Conservation (phyloP, 352 stramenopile species). For the Phytophthora agathidicida region DNA sequence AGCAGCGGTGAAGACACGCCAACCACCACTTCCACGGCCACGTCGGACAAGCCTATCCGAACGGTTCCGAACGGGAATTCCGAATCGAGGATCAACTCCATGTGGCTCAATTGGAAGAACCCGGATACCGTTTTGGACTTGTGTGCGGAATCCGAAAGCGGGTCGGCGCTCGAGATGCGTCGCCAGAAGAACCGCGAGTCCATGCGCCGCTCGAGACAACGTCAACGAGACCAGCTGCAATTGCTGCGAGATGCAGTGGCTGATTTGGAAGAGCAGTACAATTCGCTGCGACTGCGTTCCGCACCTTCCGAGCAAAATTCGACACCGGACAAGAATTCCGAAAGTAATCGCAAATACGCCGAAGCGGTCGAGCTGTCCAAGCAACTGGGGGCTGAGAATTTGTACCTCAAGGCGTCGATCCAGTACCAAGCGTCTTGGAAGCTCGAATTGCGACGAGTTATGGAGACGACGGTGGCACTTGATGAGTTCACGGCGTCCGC, state of each 20-base stretch:
- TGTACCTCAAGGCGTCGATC: slow-evolving; percentile 52
- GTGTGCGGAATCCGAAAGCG: slow-evolving; percentile 35
- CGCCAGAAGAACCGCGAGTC: slow-evolving; percentile 63
- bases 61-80: background rate
- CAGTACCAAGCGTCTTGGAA: slow-evolving; percentile 57
- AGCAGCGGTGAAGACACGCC: slow-evolving; percentile 38
- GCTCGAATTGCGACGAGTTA: slow-evolving; percentile 48
- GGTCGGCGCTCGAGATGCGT: slow-evolving; percentile 42
- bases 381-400: slow-evolving; percentile 58
- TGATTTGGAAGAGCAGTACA: slow-evolving; percentile 52
- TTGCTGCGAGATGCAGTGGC: slow-evolving; percentile 42
- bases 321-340: background rate
- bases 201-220: slow-evolving; percentile 61
- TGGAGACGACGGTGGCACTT: slow-evolving; percentile 48
- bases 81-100: slow-evolving; percentile 24
- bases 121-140: slow-evolving; percentile 37
- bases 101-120: slow-evolving; percentile 56
- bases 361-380: slow-evolving; percentile 41
- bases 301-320: background rate
- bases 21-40: background rate
- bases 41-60: background rate
- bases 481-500: slow-evolving; percentile 28
- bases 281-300: slow-evolving; percentile 39
- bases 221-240: slow-evolving; percentile 52
- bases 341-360: slow-evolving; percentile 18